Conservation (phyloP, 305 asterid genomes). For the Fraxinus paxiana region DNA sequence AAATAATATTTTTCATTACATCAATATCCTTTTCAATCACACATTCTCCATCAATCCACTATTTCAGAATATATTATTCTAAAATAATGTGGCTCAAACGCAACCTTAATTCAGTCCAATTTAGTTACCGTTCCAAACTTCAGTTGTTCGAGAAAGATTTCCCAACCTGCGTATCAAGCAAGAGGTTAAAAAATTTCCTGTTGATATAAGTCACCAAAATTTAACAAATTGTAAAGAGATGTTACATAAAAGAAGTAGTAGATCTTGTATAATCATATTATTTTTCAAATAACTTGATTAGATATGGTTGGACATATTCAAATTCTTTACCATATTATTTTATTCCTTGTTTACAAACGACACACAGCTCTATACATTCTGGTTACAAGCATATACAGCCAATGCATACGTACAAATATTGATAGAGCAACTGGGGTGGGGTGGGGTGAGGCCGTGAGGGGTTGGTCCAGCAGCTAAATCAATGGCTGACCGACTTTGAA, state of each 20-base stretch:
- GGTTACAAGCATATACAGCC: slow-evolving; percentile 82
- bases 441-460: not conserved
- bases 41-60: too few relatives aligned
- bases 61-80: too few relatives aligned
- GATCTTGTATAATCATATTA: not conserved
- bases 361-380: slow-evolving; percentile 81
- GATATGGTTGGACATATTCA: not conserved
- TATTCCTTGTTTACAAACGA: slow-evolving; percentile 34
- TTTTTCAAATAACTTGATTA: not conserved
- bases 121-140: not conserved
- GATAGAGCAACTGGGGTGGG: slow-evolving; percentile 10
- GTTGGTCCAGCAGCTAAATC: slow-evolving; percentile 51
- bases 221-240: not conserved
- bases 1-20: too few relatives aligned
- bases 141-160: not conserved
- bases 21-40: too few relatives aligned
- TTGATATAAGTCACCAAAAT: not conserved
- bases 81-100: too few relatives aligned
- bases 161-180: not conserved
- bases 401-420: slow-evolving; percentile 44
- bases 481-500: slow-evolving; percentile 77
- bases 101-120: not conserved
- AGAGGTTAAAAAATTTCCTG: not conserved
- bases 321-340: not conserved
- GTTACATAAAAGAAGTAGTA: not conserved